phyloP scores from a whole-genome alignment of 306 rosid genomes.

The Hippophae gyantsensis region DNA sequence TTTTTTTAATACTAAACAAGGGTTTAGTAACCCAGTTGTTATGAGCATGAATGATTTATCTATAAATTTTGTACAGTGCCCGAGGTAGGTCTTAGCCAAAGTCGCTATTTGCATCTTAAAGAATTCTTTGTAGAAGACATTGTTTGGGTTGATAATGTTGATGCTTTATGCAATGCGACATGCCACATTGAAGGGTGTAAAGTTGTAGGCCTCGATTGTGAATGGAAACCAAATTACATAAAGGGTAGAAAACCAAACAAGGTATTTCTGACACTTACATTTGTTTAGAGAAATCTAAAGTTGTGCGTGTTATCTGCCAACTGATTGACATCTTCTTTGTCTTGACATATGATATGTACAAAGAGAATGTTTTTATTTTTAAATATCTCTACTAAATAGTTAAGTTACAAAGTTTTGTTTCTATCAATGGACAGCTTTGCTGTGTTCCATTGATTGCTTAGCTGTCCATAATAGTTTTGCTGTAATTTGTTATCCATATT shows the following conservation, averaged over 20 bases:
- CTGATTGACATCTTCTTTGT: background rate
- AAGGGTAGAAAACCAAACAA: slow-evolving; percentile 74
- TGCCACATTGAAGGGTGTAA: slow-evolving; percentile 60
- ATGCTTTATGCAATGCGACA: slow-evolving; percentile 51
- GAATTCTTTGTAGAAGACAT: slow-evolving; percentile 50
- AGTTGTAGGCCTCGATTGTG: slow-evolving; percentile 91
- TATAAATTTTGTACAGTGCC: slow-evolving; percentile 32
- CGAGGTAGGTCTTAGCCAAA: slow-evolving; percentile 43
- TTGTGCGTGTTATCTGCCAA: background rate
- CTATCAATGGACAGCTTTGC: too few species aligned
- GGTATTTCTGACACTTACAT: slow-evolving; percentile 33
- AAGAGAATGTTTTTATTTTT: too few species aligned
- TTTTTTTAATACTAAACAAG: background rate
- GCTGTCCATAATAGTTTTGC: too few species aligned
- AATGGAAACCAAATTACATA: slow-evolving; percentile 88
- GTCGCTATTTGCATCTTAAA: slow-evolving; percentile 50
- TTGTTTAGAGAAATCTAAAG: background rate
- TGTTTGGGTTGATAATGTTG: slow-evolving; percentile 73
- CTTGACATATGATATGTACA: too few species aligned
- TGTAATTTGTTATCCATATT: too few species aligned
- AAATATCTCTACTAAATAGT: too few species aligned
- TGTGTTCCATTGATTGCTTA: too few species aligned
- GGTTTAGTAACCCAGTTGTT: slow-evolving; percentile 8
- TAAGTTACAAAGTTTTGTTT: too few species aligned
- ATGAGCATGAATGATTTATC: background rate